phyloP scores from a whole-genome alignment of 805 yeast species.

The Peterozyma toletana region DNA sequence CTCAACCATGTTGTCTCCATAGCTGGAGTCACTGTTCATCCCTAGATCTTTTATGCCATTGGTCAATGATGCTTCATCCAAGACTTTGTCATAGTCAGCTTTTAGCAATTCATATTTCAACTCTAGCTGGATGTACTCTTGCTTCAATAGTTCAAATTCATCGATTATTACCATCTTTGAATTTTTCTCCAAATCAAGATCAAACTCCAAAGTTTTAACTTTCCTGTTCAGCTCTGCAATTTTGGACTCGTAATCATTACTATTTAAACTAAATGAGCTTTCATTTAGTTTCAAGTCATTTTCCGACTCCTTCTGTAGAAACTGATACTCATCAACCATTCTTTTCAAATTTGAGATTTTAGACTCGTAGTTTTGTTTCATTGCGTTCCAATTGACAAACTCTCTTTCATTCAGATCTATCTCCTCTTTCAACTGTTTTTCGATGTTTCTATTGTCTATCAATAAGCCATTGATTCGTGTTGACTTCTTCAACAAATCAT shows the following conservation, averaged over 20 bases:
- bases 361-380: conserved; percentile 17
- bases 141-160: conserved; percentile 42
- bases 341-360: conserved; percentile 17
- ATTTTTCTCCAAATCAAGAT: conserved; percentile 44
- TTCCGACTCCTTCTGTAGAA: background rate
- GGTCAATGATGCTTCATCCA: background rate
- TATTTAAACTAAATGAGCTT: background rate
- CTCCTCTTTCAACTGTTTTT: conserved; percentile 19
- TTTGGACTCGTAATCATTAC: conserved; percentile 2
- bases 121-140: conserved; percentile 22
- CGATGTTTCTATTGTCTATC: conserved; percentile 16
- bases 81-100: conserved; percentile 19
- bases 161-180: conserved; percentile 46
- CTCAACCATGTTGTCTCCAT: conserved; percentile 10
- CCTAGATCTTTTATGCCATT: background rate
- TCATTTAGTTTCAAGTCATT: background rate
- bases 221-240: conserved; percentile 18
- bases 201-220: conserved; percentile 34
- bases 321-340: conserved; percentile 11
- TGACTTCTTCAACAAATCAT: conserved; percentile 15
- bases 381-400: conserved; percentile 19
- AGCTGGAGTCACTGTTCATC: conserved; percentile 5
- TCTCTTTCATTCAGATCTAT: conserved; percentile 22
- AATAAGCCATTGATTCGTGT: conserved; percentile 19
- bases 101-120: conserved; percentile 18